Evolutionary conservation across 805 yeast species (phyloP).

Genomic region (Debaryomyces hansenii): DNA sequence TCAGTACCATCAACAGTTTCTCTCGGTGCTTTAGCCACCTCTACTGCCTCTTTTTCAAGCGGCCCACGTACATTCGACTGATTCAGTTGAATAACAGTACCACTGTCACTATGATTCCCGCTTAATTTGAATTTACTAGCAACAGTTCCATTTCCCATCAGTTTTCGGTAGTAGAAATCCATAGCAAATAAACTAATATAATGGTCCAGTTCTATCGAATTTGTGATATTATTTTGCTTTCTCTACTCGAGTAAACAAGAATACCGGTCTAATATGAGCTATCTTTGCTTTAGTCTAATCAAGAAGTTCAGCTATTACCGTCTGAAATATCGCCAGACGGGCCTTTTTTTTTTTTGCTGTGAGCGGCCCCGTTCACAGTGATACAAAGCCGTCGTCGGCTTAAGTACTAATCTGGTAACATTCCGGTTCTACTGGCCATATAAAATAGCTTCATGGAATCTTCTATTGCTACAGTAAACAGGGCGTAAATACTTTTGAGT

Average conservation of each 20-base stretch:
- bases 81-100: constrained; percentile 14
- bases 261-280: too few relatives aligned
- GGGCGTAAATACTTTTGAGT: background rate
- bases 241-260: too few relatives aligned
- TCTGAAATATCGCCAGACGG: background rate
- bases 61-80: constrained; percentile 15
- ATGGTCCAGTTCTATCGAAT: background rate
- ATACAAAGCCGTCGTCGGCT: background rate
- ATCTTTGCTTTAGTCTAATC: too few relatives aligned
- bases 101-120: background rate
- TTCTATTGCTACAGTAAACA: too few relatives aligned
- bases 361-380: background rate
- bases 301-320: too few relatives aligned
- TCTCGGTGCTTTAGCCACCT: background rate
- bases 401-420: background rate
- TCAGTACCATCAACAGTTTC: background rate
- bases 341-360: background rate
- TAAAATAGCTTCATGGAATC: too few relatives aligned
- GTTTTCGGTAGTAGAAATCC: constrained; percentile 38
- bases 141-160: constrained; percentile 40
- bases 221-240: background rate
- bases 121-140: constrained; percentile 33
- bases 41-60: background rate
- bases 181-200: constrained; percentile 11
- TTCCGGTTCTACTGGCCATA: too few relatives aligned